A percentile compares a stretch with the other conserved stretches of the same genome.
phyloP scores from a whole-genome alignment of 768 basidiomycete genomes.

The Kwoniella sp. region DNA sequence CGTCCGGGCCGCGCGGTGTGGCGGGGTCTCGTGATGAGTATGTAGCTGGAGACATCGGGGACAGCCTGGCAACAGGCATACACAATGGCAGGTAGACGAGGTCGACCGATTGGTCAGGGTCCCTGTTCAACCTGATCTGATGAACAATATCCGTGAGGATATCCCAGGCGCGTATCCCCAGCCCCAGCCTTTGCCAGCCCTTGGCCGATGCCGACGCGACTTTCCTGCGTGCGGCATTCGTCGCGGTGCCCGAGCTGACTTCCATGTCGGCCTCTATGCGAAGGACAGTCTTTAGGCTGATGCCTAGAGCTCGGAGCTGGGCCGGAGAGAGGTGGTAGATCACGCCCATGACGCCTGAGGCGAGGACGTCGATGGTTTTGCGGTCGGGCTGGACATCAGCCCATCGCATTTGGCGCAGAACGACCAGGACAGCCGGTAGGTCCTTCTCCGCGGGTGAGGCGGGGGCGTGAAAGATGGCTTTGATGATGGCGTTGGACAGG shows the following conservation, averaged over 20 bases:
- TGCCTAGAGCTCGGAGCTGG: neutral
- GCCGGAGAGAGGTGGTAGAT: neutral
- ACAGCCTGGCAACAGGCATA: constrained; percentile 3
- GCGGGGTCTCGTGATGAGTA: too few relatives aligned
- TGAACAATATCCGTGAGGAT: neutral
- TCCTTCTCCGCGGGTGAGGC: neutral
- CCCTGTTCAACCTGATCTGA: neutral
- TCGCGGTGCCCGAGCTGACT: neutral
- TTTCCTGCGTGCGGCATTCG: neutral
- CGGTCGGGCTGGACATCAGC: neutral
- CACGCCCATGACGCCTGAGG: neutral
- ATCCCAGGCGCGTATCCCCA: constrained; percentile 8
- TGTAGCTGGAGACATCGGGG: neutral
- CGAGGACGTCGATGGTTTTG: constrained; percentile 1
- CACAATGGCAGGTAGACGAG: constrained; percentile 1
- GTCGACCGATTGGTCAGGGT: neutral
- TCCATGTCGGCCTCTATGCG: too few relatives aligned
- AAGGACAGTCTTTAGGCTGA: neutral
- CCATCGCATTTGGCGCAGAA: neutral
- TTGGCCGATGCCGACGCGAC: neutral
- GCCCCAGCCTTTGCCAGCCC: constrained; percentile 5
- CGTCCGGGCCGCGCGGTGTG: too few relatives aligned
- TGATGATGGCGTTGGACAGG: constrained; percentile 2
- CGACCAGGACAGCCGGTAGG: neutral
- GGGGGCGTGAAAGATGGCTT: neutral